phyloP scores from a whole-genome alignment of 2,329 filamentous ascomycete species.

The Pseudogymnoascus sp. region DNA sequence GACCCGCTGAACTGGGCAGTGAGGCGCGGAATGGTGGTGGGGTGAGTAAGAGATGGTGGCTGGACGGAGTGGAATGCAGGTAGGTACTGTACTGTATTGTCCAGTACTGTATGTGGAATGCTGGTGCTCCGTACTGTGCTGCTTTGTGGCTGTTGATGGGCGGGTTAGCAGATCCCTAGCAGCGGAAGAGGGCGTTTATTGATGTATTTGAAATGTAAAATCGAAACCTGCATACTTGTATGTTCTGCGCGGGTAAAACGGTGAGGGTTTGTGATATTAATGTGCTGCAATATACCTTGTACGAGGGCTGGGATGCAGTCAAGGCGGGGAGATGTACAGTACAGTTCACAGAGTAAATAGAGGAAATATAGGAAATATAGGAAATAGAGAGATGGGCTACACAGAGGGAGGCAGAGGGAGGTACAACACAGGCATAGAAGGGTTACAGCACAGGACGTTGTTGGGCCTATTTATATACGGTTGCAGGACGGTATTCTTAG shows the following conservation, averaged over 20 bases:
- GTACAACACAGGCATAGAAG: background rate
- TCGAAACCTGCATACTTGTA: background rate
- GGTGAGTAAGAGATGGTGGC: background rate
- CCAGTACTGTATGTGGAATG: background rate
- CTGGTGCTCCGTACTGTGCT: background rate
- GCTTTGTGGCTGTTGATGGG: background rate
- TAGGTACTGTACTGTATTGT: too few species aligned
- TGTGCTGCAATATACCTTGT: background rate
- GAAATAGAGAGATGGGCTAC: background rate
- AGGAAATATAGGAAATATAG: too few species aligned
- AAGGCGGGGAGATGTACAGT: slow-evolving; percentile 4
- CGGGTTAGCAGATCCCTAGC: too few species aligned
- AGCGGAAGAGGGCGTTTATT: background rate
- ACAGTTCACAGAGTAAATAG: background rate
- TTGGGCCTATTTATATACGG: slow-evolving; percentile 1
- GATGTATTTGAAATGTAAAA: background rate
- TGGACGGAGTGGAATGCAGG: background rate
- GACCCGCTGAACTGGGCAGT: slow-evolving; percentile 4
- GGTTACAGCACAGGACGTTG: slow-evolving; percentile 2
- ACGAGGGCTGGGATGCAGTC: background rate
- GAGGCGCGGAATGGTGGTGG: background rate
- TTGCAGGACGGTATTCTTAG: background rate
- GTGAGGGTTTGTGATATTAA: background rate
- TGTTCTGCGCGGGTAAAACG: background rate
- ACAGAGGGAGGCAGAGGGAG: too few species aligned